Evolutionary conservation across 257 asterid species (phyloP), one percentile per base, ranked within the genome.

Genomic region (Salvia rosmarinus): DNA sequence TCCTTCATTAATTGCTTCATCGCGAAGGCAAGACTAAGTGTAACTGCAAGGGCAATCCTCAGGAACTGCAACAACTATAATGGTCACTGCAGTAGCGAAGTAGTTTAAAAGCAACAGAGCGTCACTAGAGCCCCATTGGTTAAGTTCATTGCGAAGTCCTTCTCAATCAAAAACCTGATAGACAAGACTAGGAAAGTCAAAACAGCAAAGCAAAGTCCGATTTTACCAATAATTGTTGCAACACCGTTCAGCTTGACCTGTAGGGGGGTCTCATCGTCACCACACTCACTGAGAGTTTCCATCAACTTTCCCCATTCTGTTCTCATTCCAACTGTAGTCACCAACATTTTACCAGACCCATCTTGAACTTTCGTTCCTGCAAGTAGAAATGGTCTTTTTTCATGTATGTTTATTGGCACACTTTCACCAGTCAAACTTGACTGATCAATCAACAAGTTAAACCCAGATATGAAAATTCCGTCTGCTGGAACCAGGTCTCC

Each of bases 291-390:
- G 28, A 95, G 75, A 66, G 97, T 95, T 77, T 91, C 96, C 99
- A 91, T 88, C 80, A 95, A 70, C 82, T 95, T 95, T 59, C 98
- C 99, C 99, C 99, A 91, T 83, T 95, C 98, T 46, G 99, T 91
- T 81, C 96, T 88, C 99, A 95, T 95, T 47, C 99, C 98, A 79
- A 95, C 99, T 32, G 98, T 90, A 32, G 95, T 90, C 66, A 95
- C 96, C 71, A 95, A 78, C 99, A 95, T 95, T 80, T 85, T 95
- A 73, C 82, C 98, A 4, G 92, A 85, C 28, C 99, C 98, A 68
- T 91, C 90, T 77, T 89, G 98, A 68, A 95, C 99, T 82, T 89
- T 88, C 8, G 89, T 76, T 63, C 99, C 99, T 0, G 98, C 82
- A 61, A 91, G 77, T 77, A 95, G 90, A 74, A 95, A 91, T 1